phyloP scores from a whole-genome alignment of 2,329 filamentous ascomycete genomes.

The Calycina herbarum region DNA sequence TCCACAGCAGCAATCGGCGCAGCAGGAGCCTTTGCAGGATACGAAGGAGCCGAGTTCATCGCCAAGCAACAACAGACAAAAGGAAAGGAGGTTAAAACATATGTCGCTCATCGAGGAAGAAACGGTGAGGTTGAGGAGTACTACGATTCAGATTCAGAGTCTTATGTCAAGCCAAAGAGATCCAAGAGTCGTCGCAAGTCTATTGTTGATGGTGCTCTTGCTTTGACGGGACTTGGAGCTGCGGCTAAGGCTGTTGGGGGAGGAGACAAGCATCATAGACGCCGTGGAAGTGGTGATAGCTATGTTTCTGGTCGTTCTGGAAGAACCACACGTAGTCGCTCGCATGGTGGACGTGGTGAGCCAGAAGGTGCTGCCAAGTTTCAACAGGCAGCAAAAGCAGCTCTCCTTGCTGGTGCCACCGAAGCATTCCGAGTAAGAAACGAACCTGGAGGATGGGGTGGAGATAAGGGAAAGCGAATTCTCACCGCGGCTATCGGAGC shows the following conservation, averaged over 20 bases:
- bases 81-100: slow-evolving; percentile 46
- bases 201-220: slow-evolving; percentile 62
- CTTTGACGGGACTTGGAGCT: slow-evolving; percentile 60
- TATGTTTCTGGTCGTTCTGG: slow-evolving; percentile 48
- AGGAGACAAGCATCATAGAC: slow-evolving; percentile 41
- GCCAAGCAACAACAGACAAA: slow-evolving; percentile 49
- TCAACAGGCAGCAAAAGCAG: slow-evolving; percentile 87
- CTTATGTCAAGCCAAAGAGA: slow-evolving; percentile 46
- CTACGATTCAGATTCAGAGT: slow-evolving; percentile 53
- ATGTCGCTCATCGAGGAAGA: slow-evolving; percentile 54
- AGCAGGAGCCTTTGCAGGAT: slow-evolving; percentile 63
- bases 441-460: slow-evolving; percentile 84
- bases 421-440: slow-evolving; percentile 91
- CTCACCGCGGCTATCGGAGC: slow-evolving; percentile 85
- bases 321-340: slow-evolving; percentile 47
- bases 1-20: slow-evolving; percentile 62
- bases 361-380: slow-evolving; percentile 60
- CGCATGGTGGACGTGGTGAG: slow-evolving; percentile 51
- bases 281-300: slow-evolving; percentile 42
- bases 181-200: slow-evolving; percentile 60
- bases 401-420: slow-evolving; percentile 83
- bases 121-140: slow-evolving; percentile 54
- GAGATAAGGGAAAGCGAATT: slow-evolving; percentile 87
- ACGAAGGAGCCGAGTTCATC: slow-evolving; percentile 63
- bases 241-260: slow-evolving; percentile 61